phyloP scores from a whole-genome alignment of 2,329 filamentous ascomycete species.

The Scytalidium lignicola region DNA sequence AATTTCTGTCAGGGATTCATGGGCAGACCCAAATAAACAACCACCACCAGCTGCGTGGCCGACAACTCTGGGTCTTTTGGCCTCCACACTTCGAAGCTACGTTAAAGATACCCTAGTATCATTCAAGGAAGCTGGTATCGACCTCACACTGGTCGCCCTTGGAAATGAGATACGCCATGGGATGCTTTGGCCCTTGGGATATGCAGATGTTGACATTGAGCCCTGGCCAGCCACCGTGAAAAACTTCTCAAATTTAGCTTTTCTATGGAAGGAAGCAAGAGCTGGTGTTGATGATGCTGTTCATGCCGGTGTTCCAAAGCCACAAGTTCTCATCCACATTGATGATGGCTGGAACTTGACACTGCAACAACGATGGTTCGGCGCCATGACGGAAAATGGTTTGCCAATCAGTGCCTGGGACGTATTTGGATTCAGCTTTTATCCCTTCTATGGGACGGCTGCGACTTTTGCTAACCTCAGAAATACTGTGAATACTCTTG shows the following conservation, averaged over 20 bases:
- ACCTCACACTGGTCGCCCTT: conserved; percentile 59
- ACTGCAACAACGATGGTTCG: conserved; percentile 58
- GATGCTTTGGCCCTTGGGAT: conserved; percentile 60
- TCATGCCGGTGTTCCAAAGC: conserved; percentile 39
- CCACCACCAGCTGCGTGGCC: conserved; percentile 60
- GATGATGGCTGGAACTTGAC: conserved; percentile 68
- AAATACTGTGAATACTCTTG: conserved; percentile 51
- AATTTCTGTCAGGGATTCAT: conserved; percentile 50
- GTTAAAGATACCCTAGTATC: conserved; percentile 56
- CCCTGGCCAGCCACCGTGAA: conserved; percentile 24
- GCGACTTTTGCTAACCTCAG: conserved; percentile 56
- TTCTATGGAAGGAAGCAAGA: conserved; percentile 52
- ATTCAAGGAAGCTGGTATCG: conserved; percentile 51
- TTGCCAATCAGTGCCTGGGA: conserved; percentile 58
- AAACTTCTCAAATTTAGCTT: conserved; percentile 54
- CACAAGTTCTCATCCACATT: conserved; percentile 68
- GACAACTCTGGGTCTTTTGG: conserved; percentile 48
- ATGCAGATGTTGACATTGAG: conserved; percentile 36
- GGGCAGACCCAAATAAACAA: conserved; percentile 65
- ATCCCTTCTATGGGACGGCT: conserved; percentile 61
- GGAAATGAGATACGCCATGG: conserved; percentile 71
- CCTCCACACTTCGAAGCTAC: conserved; percentile 62
- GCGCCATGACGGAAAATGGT: conserved; percentile 50
- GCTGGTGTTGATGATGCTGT: conserved; percentile 60
- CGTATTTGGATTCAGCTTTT: conserved; percentile 66